These are phyloP conservation scores for Stentor coeruleus DNA, from an alignment of 73 alveolate genomes.

Conservation along the genomic window DNA sequence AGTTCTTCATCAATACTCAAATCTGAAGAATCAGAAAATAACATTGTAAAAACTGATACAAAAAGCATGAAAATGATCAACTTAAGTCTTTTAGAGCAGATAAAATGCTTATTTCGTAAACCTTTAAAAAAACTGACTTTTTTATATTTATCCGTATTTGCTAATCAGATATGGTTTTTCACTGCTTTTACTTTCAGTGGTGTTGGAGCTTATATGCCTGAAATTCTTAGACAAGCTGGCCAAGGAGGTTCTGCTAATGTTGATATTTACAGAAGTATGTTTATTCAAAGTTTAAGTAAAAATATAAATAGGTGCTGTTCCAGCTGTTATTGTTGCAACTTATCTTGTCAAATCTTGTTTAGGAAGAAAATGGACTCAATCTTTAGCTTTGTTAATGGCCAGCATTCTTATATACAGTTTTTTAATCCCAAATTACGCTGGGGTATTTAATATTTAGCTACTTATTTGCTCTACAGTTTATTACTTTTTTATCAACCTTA, in stretches of 20 bases:
- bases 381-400: neutral
- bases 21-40: too few species aligned
- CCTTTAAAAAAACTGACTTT: neutral
- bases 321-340: conserved; percentile 23
- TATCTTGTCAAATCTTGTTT: neutral
- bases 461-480: neutral
- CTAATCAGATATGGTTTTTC: conserved; percentile 5
- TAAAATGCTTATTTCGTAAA: neutral
- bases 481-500: neutral
- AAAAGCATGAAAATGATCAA: too few species aligned
- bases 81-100: neutral
- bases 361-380: conserved; percentile 24
- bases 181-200: conserved; percentile 17
- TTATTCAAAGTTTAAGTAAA: neutral
- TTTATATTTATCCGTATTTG: neutral
- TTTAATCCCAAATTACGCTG: neutral
- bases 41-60: too few species aligned
- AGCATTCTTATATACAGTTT: neutral
- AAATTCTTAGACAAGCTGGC: neutral
- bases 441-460: neutral
- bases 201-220: conserved; percentile 6
- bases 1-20: too few species aligned
- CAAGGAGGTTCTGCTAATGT: neutral
- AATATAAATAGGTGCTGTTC: too few species aligned
- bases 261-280: neutral